Evolutionary conservation across 1,139 yeast genomes (phyloP).

Genomic region (Dujonia santamariae): DNA sequence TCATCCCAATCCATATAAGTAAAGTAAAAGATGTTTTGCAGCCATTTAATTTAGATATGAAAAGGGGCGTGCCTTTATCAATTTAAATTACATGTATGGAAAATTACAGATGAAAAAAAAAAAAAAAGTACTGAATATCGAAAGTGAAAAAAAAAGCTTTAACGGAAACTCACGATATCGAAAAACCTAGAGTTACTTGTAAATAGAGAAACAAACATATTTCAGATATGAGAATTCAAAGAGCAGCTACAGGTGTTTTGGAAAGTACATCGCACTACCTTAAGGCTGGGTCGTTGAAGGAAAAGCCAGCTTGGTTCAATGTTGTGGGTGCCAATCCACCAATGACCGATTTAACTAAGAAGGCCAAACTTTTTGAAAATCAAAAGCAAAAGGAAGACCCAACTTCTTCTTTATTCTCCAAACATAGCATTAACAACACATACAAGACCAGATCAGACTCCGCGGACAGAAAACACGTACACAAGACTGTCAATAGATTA

Average conservation of each 20-base stretch:
- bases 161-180: no score
- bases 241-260: slow-evolving; percentile 65
- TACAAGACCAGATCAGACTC: slow-evolving; percentile 50
- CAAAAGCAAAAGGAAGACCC: slow-evolving; percentile 23
- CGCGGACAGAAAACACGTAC: slow-evolving; percentile 24
- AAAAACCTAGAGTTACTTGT: no score
- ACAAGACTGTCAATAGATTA: slow-evolving; percentile 44
- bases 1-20: no score
- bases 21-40: no score
- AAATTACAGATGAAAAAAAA: no score
- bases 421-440: slow-evolving; percentile 10
- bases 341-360: slow-evolving; percentile 53
- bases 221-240: slow-evolving; percentile 61
- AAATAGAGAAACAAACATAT: no score
- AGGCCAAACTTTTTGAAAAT: slow-evolving; percentile 32
- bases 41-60: no score
- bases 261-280: slow-evolving; percentile 75
- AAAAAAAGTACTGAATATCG: no score
- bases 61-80: no score
- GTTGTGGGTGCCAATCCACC: slow-evolving; percentile 85
- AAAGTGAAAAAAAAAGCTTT: no score
- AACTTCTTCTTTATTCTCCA: slow-evolving; percentile 20
- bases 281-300: slow-evolving; percentile 57
- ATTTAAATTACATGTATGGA: no score
- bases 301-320: slow-evolving; percentile 84